Conservation (phyloP, 306 rosid genomes). For the Pyrus communis region DNA sequence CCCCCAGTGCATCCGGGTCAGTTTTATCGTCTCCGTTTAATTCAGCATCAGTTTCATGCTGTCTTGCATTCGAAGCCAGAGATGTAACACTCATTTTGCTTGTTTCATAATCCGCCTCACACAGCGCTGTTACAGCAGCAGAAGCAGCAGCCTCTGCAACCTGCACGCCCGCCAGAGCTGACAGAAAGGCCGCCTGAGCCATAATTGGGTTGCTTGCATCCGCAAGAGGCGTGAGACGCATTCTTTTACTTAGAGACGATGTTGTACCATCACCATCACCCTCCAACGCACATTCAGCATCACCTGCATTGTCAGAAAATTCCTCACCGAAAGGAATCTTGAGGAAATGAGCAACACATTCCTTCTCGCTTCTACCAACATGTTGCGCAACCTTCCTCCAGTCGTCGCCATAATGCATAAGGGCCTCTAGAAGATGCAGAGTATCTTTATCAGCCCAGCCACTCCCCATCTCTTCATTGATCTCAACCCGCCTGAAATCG, state of each 20-base stretch:
- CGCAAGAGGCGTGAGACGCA: slow-evolving; percentile 84
- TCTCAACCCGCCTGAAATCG: slow-evolving; percentile 89
- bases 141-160: slow-evolving; percentile 76
- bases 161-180: slow-evolving; percentile 71
- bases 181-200: slow-evolving; percentile 97
- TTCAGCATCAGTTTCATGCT: slow-evolving; percentile 34
- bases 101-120: slow-evolving; percentile 37
- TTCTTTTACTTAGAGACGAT: slow-evolving; percentile 39
- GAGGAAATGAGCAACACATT: slow-evolving; percentile 68
- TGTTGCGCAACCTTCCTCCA: slow-evolving; percentile 89
- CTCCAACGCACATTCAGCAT: slow-evolving; percentile 32
- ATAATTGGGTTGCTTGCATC: slow-evolving; percentile 97
- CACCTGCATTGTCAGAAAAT: slow-evolving; percentile 17
- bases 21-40: slow-evolving; percentile 30
- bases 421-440: slow-evolving; percentile 66
- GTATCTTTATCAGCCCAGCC: slow-evolving; percentile 85
- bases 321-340: slow-evolving; percentile 84
- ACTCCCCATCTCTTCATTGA: slow-evolving; percentile 58
- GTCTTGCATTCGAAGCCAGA: slow-evolving; percentile 21
- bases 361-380: slow-evolving; percentile 86
- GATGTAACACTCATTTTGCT: slow-evolving; percentile 29
- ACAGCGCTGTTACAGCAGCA: slow-evolving; percentile 60
- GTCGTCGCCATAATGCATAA: slow-evolving; percentile 79
- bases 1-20: slow-evolving; percentile 20
- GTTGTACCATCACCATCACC: slow-evolving; percentile 21